These are phyloP conservation scores for Fusarium pseudocircinatum DNA, from an alignment of 2,329 filamentous ascomycete genomes.

Conservation along the genomic window DNA sequence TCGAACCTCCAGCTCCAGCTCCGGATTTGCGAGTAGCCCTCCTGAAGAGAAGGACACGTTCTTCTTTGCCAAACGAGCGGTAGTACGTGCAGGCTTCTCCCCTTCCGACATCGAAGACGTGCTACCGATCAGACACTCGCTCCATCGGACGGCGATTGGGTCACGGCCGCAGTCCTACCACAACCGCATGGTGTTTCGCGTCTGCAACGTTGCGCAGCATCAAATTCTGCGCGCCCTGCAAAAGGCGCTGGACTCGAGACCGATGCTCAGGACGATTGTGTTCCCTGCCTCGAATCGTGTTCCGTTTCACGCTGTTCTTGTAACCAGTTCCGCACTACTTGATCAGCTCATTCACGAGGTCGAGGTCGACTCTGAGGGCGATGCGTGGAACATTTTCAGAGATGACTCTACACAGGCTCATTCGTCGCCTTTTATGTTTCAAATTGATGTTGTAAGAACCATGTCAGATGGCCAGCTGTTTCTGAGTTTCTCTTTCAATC, in stretches of 20 bases:
- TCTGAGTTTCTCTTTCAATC: conserved; percentile 47
- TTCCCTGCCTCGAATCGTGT: conserved; percentile 23
- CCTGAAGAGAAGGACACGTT: not conserved
- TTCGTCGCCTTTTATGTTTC: conserved; percentile 46
- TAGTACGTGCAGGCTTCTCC: conserved; percentile 29
- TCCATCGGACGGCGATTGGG: conserved; percentile 46
- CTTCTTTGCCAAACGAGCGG: conserved; percentile 11
- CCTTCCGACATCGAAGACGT: conserved; percentile 42
- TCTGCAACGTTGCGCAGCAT: conserved; percentile 25
- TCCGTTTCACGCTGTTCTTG: conserved; percentile 45
- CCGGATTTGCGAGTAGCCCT: not conserved
- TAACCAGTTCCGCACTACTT: conserved; percentile 35
- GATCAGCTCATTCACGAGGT: conserved; percentile 40
- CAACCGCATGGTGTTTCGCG: conserved; percentile 46
- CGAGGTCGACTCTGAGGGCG: conserved; percentile 32
- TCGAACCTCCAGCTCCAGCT: not conserved
- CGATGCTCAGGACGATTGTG: conserved; percentile 46
- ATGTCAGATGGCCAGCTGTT: conserved; percentile 23
- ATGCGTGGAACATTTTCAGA: conserved; percentile 33
- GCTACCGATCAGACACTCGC: conserved; percentile 44
- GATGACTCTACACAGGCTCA: conserved; percentile 29
- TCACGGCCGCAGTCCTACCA: conserved; percentile 49
- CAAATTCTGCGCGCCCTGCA: conserved; percentile 44
- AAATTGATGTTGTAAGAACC: conserved; percentile 39
- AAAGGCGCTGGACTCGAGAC: conserved; percentile 40